Conservation (phyloP, 352 stramenopile genomes). For the Elongisporangium senticosum region DNA sequence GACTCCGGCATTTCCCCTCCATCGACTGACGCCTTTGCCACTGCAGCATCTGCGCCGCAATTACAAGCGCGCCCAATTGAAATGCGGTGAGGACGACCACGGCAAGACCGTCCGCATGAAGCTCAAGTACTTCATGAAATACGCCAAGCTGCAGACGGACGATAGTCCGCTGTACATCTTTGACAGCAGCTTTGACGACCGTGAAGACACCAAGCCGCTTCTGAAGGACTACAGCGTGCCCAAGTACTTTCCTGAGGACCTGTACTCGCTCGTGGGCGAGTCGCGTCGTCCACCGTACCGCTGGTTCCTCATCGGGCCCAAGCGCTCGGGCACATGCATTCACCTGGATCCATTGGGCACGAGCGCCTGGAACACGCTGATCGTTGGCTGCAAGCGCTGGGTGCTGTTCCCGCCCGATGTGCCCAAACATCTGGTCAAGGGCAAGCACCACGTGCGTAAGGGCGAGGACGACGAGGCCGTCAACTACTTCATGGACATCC, state of each 20-base stretch:
- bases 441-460: constrained; percentile 82
- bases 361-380: constrained; percentile 95
- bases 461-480: constrained; percentile 90
- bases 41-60: constrained; percentile 51
- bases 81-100: constrained; percentile 79
- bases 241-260: constrained; percentile 75
- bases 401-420: constrained; percentile 94
- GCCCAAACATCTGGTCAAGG: constrained; percentile 61
- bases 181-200: constrained; percentile 91
- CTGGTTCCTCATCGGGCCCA: constrained; percentile 94
- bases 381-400: constrained; percentile 94
- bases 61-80: constrained; percentile 76
- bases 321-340: constrained; percentile 90
- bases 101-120: constrained; percentile 76
- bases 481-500: constrained; percentile 91
- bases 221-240: constrained; percentile 75
- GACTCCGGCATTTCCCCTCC: neutral
- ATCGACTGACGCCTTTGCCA: constrained; percentile 1
- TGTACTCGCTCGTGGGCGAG: constrained; percentile 82
- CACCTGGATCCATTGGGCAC: constrained; percentile 95
- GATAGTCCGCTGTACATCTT: constrained; percentile 97
- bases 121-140: constrained; percentile 78
- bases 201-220: constrained; percentile 70
- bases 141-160: constrained; percentile 72
- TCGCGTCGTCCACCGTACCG: constrained; percentile 90